Evolutionary conservation across 768 basidiomycete genomes (phyloP).

Genomic region (Suillus spraguei): DNA sequence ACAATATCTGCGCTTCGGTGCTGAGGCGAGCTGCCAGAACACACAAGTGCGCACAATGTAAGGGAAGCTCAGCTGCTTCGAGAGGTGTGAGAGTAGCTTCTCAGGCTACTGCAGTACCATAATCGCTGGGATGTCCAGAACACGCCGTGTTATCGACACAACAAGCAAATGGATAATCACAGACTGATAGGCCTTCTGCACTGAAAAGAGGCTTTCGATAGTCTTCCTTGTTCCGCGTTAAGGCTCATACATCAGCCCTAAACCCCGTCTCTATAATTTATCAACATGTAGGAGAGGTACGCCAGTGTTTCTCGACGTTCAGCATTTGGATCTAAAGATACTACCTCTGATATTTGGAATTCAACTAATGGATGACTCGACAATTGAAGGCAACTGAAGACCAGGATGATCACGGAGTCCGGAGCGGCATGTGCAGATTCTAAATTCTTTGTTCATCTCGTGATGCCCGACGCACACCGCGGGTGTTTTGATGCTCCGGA

Average conservation of each 20-base stretch:
- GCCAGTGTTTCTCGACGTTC: neutral
- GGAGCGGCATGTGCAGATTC: neutral
- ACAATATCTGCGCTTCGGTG: slow-evolving; percentile 3
- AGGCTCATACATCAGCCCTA: neutral
- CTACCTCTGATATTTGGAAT: neutral
- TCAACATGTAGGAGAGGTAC: neutral
- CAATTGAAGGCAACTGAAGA: neutral
- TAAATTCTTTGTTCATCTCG: neutral
- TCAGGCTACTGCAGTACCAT: slow-evolving; percentile 11
- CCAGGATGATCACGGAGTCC: neutral
- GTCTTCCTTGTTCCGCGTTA: slow-evolving; percentile 1
- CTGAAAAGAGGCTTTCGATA: slow-evolving; percentile 1
- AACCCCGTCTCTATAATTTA: neutral
- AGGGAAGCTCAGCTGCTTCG: neutral
- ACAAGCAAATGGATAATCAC: slow-evolving; percentile 5
- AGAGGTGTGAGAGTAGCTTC: slow-evolving; percentile 7
- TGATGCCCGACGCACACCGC: neutral
- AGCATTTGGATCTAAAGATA: neutral
- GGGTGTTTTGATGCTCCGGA: neutral
- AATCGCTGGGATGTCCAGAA: slow-evolving; percentile 7
- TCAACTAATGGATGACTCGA: neutral
- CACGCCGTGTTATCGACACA: slow-evolving; percentile 6
- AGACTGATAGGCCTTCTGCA: neutral
- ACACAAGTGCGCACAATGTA: neutral
- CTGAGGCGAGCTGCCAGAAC: slow-evolving; percentile 1